Evolutionary conservation across 2,329 filamentous ascomycete species (phyloP).

Genomic region (Trichoderma sp.): DNA sequence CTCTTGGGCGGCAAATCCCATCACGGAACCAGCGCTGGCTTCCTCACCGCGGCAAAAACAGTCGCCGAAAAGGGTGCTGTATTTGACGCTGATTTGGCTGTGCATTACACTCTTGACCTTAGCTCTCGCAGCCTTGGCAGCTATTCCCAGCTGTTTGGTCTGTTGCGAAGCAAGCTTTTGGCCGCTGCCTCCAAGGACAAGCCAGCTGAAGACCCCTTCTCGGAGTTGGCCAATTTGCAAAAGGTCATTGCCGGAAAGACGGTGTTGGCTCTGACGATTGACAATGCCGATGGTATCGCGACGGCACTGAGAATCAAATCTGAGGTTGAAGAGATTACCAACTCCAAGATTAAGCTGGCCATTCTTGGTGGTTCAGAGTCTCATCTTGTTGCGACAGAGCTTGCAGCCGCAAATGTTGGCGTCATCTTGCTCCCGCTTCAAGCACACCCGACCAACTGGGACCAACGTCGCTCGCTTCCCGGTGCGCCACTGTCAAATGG

Average conservation of each 20-base stretch:
- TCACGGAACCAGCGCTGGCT: constrained; percentile 57
- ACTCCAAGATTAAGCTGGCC: constrained; percentile 47
- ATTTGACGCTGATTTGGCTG: constrained; percentile 52
- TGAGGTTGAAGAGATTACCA: constrained; percentile 47
- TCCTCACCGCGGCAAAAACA: constrained; percentile 49
- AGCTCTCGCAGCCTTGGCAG: constrained; percentile 42
- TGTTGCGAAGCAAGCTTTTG: constrained; percentile 53
- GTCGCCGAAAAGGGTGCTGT: constrained; percentile 48
- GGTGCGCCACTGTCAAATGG: constrained; percentile 66
- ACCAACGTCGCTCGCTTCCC: constrained; percentile 58
- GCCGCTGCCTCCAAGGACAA: constrained; percentile 43
- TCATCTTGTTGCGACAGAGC: constrained; percentile 55
- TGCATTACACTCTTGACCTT: constrained; percentile 57
- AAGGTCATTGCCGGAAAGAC: constrained; percentile 53
- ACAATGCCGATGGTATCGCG: constrained; percentile 63
- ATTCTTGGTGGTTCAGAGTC: constrained; percentile 64
- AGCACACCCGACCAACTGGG: constrained; percentile 55
- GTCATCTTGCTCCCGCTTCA: constrained; percentile 61
- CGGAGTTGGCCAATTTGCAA: constrained; percentile 49
- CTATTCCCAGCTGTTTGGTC: constrained; percentile 52
- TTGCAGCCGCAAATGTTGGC: constrained; percentile 54
- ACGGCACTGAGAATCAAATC: constrained; percentile 57
- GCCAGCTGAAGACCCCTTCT: constrained; percentile 40
- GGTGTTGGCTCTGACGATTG: constrained; percentile 56
- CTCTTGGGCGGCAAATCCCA: constrained; percentile 43